Base-by-base conservation (phyloP, 2,329 filamentous ascomycete species). In the Macrophomina pseudophaseolina region DNA sequence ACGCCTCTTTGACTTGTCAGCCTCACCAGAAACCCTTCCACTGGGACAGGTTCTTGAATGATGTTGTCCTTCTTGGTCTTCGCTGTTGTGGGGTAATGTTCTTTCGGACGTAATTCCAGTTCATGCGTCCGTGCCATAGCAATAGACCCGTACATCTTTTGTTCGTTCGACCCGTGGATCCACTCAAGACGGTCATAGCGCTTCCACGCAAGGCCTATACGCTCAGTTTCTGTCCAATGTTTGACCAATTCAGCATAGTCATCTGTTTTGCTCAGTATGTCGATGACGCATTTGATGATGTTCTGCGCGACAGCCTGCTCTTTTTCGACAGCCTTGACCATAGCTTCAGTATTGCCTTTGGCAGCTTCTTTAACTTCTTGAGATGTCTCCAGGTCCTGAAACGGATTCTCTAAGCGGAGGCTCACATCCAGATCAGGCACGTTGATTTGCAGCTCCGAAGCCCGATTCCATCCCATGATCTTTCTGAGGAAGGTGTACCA, bases 181-280 rank as follows among this genome's bases (percentile, higher is more conserved):
- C 88, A 91, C 76, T 91, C 88, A 16, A 91, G 78, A 30, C 88
- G 83, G 71, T 91, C 88, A 72, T 90, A 91, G 53, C 88, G 82
- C 75, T 88, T 89, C 88, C 88, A 91, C 3, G 87, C 88, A 56
- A 91, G 81, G 3, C 88, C 88, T 73, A 90, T 86, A 32, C 84
- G 84, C 67, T 86, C 83, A 28, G 83, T 79, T 60, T 82, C 82
- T 4, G 82, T 80, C 88, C 88, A 90, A n/a, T 80, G 74, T 42
- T 85, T 81, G 12, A 90, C 72, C 2, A 90, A 82, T 56, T 87
- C 82, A 6, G 81, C 77, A 87, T 87, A 90, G 71, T 90, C 86
- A 0, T 83, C 78, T 40, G 83, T 81, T 30, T 84, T 79, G 68
- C 83, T 76, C 1, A 91, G 80, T 77, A 89, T 85, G 7, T 83